Evolutionary conservation across 257 asterid genomes (phyloP).

Genomic region (Orobanche coerulescens): DNA sequence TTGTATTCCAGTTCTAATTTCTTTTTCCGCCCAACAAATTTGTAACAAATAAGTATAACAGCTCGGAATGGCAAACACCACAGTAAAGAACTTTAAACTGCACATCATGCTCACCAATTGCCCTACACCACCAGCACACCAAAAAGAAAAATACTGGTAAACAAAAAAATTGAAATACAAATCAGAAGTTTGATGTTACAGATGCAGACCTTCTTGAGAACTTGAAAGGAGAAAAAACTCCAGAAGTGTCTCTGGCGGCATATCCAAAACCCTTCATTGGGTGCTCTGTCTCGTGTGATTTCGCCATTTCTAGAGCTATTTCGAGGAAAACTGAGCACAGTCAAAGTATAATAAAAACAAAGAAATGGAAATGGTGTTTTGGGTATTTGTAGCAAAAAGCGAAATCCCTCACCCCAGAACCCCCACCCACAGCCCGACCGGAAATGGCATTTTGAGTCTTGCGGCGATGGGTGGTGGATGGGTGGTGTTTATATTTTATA

Average conservation of each 20-base stretch:
- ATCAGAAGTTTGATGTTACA: not conserved
- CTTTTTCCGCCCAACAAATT: too few species aligned
- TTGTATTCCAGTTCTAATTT: too few species aligned
- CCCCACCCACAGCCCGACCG: too few species aligned
- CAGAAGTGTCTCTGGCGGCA: slow-evolving; percentile 54
- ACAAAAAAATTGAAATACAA: not conserved
- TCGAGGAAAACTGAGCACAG: not conserved
- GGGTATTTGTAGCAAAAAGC: too few species aligned
- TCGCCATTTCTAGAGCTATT: slow-evolving; percentile 28
- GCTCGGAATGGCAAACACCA: slow-evolving; percentile 52
- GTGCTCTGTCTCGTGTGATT: slow-evolving; percentile 39
- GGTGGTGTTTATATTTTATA: too few species aligned
- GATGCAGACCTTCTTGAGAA: slow-evolving; percentile 49
- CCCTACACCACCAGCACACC: slow-evolving; percentile 16
- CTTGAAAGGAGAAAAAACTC: slow-evolving; percentile 40
- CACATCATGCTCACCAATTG: slow-evolving; percentile 37
- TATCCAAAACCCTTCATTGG: slow-evolving; percentile 46
- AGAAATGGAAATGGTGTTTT: not conserved
- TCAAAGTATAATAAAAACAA: too few species aligned
- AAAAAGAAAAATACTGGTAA: not conserved
- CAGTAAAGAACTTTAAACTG: slow-evolving; percentile 45
- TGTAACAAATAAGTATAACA: too few species aligned
- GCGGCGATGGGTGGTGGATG: too few species aligned
- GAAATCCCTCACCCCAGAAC: too few species aligned
- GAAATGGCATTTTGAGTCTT: too few species aligned